Evolutionary conservation across 495 filamentous ascomycete genomes (phyloP), one percentile per base, ranked within the genome.

Genomic region (Hypoxylon lienhwacheense): DNA sequence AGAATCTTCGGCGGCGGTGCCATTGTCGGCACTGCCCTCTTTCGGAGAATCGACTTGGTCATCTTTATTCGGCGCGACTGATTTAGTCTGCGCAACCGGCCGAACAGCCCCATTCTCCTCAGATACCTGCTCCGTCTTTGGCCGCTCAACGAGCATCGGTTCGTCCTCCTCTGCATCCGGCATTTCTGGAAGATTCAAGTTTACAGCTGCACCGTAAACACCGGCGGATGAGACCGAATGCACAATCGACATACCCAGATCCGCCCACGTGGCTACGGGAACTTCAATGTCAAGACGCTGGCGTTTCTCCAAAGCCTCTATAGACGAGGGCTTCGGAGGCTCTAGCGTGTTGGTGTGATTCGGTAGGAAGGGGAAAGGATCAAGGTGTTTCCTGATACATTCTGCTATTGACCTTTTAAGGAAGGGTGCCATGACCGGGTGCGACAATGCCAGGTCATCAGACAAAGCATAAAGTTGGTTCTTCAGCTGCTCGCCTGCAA

Each of bases 291-390:
- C 36, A 72, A 81, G 64, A 78, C 82, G 19, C 78, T 83, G 59
- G 79, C 63, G 16, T 71, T 75, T 22, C 72, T 70, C 81, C 77
- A 87, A 2, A 71, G 79, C 56, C 57, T 61, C 4, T 53, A 45
- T 0, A 6, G 17, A 7, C 31, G 53, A 5, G 17, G 31, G 10
- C 65, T 49, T 32, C 57, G 54, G 53, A 1, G 55, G 47, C 11
- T 63, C 54, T 12, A 77, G 55, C 1, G 68, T 61, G 33, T 68
- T 57, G 6, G 78, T 66, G 6, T 79, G 73, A 19, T 82, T 65
- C 3, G 87, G 89, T 0, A 95, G 77, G 63, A 86, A 95, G 2
- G 88, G 83, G 56, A 87, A 88, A 2, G 85, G 86, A 59, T 95
- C 89, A 7, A 88, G 73, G 39, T 85, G 82, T 44, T 78, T 82